A percentile compares a stretch with the other conserved stretches of the same genome.
phyloP scores from a whole-genome alignment of 768 basidiomycete genomes.

The Jaapia argillacea region DNA sequence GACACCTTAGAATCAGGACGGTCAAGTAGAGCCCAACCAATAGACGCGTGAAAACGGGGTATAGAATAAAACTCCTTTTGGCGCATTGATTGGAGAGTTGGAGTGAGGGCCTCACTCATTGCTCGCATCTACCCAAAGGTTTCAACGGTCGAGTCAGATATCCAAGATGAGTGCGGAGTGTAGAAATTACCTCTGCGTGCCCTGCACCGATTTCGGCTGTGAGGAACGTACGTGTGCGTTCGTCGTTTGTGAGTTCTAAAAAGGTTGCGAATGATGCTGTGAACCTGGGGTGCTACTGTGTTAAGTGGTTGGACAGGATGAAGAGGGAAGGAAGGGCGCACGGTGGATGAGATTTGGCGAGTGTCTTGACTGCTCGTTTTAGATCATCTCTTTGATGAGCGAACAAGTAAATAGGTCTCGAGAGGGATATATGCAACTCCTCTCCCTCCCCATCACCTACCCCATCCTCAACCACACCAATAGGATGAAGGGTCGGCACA shows the following conservation, averaged over 20 bases:
- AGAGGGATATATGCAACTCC: slow-evolving; percentile 79
- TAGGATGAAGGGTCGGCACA: slow-evolving; percentile 38
- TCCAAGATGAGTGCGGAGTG: neutral
- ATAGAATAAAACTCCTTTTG: slow-evolving; percentile 73
- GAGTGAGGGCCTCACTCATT: slow-evolving; percentile 46
- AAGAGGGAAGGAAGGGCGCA: slow-evolving; percentile 22
- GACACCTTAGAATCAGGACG: neutral
- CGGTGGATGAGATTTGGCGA: slow-evolving; percentile 38
- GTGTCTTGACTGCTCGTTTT: slow-evolving; percentile 44
- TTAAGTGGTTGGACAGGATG: neutral
- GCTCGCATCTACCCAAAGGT: slow-evolving; percentile 54
- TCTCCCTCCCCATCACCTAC: slow-evolving; percentile 8
- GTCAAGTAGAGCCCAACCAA: slow-evolving; percentile 77
- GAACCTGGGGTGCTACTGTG: slow-evolving; percentile 44
- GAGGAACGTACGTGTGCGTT: slow-evolving; percentile 72
- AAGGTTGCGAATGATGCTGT: slow-evolving; percentile 62
- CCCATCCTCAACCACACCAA: slow-evolving; percentile 11
- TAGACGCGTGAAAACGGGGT: slow-evolving; percentile 83
- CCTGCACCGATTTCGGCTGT: slow-evolving; percentile 80
- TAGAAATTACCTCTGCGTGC: slow-evolving; percentile 51
- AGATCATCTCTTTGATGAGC: slow-evolving; percentile 73
- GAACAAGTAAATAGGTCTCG: slow-evolving; percentile 71
- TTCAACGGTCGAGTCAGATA: slow-evolving; percentile 3
- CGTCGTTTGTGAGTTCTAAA: slow-evolving; percentile 68
- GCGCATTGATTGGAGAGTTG: slow-evolving; percentile 46